Conservation (phyloP, 2,329 filamentous ascomycete genomes). For the Phialophora chinensis region DNA sequence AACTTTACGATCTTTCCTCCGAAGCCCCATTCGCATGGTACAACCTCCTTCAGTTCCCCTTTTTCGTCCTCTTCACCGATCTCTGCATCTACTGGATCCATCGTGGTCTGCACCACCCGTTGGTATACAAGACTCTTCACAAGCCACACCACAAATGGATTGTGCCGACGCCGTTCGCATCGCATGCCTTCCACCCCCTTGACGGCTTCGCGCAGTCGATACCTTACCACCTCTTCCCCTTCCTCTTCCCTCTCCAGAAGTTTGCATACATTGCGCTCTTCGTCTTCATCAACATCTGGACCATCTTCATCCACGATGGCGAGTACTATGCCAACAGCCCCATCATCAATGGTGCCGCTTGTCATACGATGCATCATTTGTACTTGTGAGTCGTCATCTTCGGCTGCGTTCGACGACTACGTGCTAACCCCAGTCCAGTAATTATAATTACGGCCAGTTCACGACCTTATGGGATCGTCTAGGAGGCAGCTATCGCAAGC, state of each 20-base stretch:
- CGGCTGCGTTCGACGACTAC: not conserved
- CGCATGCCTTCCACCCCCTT: slow-evolving; percentile 91
- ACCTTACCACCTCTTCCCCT: slow-evolving; percentile 92
- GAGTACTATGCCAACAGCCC: slow-evolving; percentile 91
- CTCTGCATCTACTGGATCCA: slow-evolving; percentile 92
- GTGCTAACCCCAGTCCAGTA: slow-evolving; percentile 55
- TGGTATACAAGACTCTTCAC: slow-evolving; percentile 85
- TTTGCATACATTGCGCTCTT: slow-evolving; percentile 85
- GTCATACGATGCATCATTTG: slow-evolving; percentile 85
- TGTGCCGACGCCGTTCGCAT: slow-evolving; percentile 93
- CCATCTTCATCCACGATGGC: slow-evolving; percentile 92
- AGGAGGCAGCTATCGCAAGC: slow-evolving; percentile 83
- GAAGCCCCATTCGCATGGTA: slow-evolving; percentile 80
- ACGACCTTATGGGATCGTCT: slow-evolving; percentile 90
- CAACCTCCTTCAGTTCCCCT: slow-evolving; percentile 80
- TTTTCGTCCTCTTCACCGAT: slow-evolving; percentile 89
- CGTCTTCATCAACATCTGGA: slow-evolving; percentile 95
- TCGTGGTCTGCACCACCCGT: slow-evolving; percentile 79
- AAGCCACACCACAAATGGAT: slow-evolving; percentile 99
- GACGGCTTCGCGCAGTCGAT: slow-evolving; percentile 88
- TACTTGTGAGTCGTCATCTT: not conserved
- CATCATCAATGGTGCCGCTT: slow-evolving; percentile 92
- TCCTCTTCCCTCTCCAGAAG: slow-evolving; percentile 92
- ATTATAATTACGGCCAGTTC: slow-evolving; percentile 94
- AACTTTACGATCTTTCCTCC: slow-evolving; percentile 80